These are phyloP conservation scores for Suhomyces sp. DNA, from an alignment of 805 yeast species.

Conservation along the genomic window DNA sequence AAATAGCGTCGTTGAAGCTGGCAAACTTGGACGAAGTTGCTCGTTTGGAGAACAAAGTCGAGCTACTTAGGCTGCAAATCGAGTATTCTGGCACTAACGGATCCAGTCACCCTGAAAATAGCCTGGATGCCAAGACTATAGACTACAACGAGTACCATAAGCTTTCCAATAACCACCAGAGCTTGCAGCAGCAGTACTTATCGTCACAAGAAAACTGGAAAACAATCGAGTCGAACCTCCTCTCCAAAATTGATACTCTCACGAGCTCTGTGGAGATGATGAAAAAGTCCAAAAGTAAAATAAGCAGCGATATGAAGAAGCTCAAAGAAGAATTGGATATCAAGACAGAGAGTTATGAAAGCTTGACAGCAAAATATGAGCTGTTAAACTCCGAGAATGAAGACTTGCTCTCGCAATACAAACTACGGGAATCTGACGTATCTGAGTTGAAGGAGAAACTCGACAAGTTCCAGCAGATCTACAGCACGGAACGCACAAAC, in stretches of 20 bases:
- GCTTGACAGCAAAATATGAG: slow-evolving; percentile 22
- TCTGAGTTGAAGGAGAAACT: slow-evolving; percentile 26
- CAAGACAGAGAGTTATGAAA: slow-evolving; percentile 13
- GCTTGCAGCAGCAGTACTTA: slow-evolving; percentile 67
- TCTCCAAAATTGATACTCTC: slow-evolving; percentile 42
- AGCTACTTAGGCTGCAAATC: slow-evolving; percentile 57
- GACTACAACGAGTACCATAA: slow-evolving; percentile 43
- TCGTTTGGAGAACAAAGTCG: slow-evolving; percentile 67
- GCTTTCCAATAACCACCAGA: slow-evolving; percentile 47
- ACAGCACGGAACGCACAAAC: slow-evolving; percentile 27
- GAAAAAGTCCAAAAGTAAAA: slow-evolving; percentile 26
- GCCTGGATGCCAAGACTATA: slow-evolving; percentile 13
- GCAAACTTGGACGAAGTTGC: slow-evolving; percentile 35
- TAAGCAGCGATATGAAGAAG: slow-evolving; percentile 36
- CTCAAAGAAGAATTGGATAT: slow-evolving; percentile 12
- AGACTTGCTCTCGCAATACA: slow-evolving; percentile 16
- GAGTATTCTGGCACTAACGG: slow-evolving; percentile 34
- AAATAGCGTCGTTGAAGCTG: slow-evolving; percentile 32
- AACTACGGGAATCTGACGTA: slow-evolving; percentile 20
- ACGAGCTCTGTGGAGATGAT: slow-evolving; percentile 24
- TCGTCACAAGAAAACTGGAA: slow-evolving; percentile 82
- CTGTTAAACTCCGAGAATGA: slow-evolving; percentile 5
- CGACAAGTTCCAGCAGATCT: slow-evolving; percentile 31
- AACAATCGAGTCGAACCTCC: slow-evolving; percentile 66
- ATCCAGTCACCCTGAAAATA: not conserved